A percentile compares a stretch with the other conserved stretches of the same genome.
Evolutionary conservation across 164 flowering plant species (phyloP).

Genomic region (Cinnamomum chago): DNA sequence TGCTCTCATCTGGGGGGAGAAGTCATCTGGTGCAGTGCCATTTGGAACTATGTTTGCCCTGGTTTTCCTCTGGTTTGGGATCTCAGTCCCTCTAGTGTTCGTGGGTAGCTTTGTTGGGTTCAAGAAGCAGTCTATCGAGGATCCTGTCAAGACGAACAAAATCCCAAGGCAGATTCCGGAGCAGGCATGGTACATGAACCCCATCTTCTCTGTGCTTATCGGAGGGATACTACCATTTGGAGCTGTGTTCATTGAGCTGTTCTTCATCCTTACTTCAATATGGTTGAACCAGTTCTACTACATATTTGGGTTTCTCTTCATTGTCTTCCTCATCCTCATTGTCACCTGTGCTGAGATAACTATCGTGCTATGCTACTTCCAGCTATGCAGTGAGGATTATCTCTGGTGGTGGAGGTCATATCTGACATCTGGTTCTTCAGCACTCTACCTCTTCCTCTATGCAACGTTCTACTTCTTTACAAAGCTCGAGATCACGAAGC

Average conservation of each 20-base stretch:
- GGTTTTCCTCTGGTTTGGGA: conserved; percentile 78
- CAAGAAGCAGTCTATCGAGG: conserved; percentile 76
- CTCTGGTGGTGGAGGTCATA: conserved; percentile 98
- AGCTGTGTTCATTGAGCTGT: conserved; percentile 88
- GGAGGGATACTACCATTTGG: conserved; percentile 96
- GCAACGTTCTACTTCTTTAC: conserved; percentile 87
- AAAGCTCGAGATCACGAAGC: conserved; percentile 84
- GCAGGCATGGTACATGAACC: conserved; percentile 89
- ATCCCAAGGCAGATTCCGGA: conserved; percentile 87
- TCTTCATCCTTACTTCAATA: conserved; percentile 86
- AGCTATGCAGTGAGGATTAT: conserved; percentile 94
- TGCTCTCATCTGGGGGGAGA: conserved; percentile 80
- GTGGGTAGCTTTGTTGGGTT: conserved; percentile 82
- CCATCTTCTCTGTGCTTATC: conserved; percentile 60
- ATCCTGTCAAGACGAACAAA: conserved; percentile 83
- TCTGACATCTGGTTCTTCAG: conserved; percentile 87
- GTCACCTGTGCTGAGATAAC: conserved; percentile 92
- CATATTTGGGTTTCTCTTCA: conserved; percentile 87
- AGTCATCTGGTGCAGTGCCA: conserved; percentile 84
- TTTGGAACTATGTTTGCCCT: conserved; percentile 91
- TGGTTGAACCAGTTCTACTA: conserved; percentile 95
- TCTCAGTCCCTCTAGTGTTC: conserved; percentile 85
- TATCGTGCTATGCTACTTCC: conserved; percentile 93
- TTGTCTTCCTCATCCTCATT: conserved; percentile 75
- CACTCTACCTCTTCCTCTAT: conserved; percentile 80